phyloP scores from a whole-genome alignment of 1,284 basidiomycete genomes.

The Cryptococcus maquisensis region DNA sequence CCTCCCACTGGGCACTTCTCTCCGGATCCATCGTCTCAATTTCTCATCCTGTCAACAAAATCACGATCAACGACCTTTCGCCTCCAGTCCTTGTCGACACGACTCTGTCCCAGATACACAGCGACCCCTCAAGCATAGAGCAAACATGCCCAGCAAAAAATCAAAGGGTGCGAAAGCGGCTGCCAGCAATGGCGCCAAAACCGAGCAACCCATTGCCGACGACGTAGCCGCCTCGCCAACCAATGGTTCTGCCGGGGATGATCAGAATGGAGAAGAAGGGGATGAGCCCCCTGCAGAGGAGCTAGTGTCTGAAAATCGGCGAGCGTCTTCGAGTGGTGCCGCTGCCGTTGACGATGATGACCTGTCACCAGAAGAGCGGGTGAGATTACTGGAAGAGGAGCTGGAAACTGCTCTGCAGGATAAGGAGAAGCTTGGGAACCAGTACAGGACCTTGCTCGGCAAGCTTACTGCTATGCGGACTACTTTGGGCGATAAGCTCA shows the following conservation, averaged over 20 bases:
- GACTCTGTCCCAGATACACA: too few relatives aligned
- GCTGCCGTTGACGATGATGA: background rate
- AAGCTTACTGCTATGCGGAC: constrained; percentile 91
- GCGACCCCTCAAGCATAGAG: too few relatives aligned
- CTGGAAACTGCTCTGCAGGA: constrained; percentile 58
- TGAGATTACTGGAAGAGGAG: constrained; percentile 43
- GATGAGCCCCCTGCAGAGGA: background rate
- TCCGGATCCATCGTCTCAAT: too few relatives aligned
- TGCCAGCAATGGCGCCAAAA: too few relatives aligned
- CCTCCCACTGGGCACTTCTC: too few relatives aligned
- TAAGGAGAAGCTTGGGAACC: constrained; percentile 74
- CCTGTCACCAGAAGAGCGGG: constrained; percentile 7
- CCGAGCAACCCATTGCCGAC: background rate
- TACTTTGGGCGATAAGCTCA: constrained; percentile 87
- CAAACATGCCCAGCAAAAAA: too few relatives aligned
- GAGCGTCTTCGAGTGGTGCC: background rate
- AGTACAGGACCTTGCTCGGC: constrained; percentile 79
- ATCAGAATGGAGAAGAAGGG: background rate
- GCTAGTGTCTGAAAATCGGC: background rate
- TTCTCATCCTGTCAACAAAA: too few relatives aligned
- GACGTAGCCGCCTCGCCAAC: background rate
- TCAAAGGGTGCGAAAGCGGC: too few relatives aligned
- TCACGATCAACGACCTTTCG: too few relatives aligned
- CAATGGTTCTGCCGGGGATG: background rate
- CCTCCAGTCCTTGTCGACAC: too few relatives aligned